These are phyloP conservation scores for Peronospora destructor DNA, from an alignment of 352 stramenopile species.

Conservation along the genomic window DNA sequence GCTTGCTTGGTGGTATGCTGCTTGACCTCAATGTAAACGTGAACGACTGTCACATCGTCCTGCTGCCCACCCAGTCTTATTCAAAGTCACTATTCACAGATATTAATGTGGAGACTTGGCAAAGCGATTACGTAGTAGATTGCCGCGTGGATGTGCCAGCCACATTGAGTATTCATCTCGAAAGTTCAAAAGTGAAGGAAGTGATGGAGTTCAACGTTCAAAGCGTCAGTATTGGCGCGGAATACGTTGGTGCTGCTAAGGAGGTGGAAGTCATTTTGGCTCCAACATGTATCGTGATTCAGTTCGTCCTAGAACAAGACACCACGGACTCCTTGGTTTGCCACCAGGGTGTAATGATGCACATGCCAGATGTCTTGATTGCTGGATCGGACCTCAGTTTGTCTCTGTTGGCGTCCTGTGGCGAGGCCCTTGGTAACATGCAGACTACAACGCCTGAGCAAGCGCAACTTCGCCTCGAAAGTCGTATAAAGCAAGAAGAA, in stretches of 20 bases:
- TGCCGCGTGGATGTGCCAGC: slow-evolving; percentile 47
- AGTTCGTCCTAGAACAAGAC: slow-evolving; percentile 52
- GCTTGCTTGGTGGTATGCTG: slow-evolving; percentile 46
- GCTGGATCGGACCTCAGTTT: slow-evolving; percentile 66
- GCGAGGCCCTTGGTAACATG: slow-evolving; percentile 40
- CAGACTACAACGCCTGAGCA: slow-evolving; percentile 60
- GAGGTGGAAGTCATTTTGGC: slow-evolving; percentile 40
- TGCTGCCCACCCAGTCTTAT: slow-evolving; percentile 41
- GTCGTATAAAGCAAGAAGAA: slow-evolving; percentile 45
- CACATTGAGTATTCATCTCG: slow-evolving; percentile 36
- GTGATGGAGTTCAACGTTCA: slow-evolving; percentile 42
- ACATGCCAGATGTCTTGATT: slow-evolving; percentile 57
- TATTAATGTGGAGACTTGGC: slow-evolving; percentile 39
- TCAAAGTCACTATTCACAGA: slow-evolving; percentile 52
- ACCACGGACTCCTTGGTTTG: slow-evolving; percentile 27
- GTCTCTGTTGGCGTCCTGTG: slow-evolving; percentile 49
- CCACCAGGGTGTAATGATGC: slow-evolving; percentile 46
- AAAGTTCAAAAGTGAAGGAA: slow-evolving; percentile 43
- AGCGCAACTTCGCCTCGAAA: slow-evolving; percentile 47
- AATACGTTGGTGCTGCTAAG: slow-evolving; percentile 40
- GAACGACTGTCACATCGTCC: slow-evolving; percentile 49
- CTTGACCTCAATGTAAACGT: slow-evolving; percentile 42
- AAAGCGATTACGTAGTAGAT: slow-evolving; percentile 42
- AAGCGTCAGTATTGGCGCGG: slow-evolving; percentile 42
- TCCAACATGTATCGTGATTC: slow-evolving; percentile 38